A percentile compares a stretch with the other conserved stretches of the same genome.
Evolutionary conservation across 2,329 filamentous ascomycete species (phyloP).

Genomic region (Trichoderma harzianum): DNA sequence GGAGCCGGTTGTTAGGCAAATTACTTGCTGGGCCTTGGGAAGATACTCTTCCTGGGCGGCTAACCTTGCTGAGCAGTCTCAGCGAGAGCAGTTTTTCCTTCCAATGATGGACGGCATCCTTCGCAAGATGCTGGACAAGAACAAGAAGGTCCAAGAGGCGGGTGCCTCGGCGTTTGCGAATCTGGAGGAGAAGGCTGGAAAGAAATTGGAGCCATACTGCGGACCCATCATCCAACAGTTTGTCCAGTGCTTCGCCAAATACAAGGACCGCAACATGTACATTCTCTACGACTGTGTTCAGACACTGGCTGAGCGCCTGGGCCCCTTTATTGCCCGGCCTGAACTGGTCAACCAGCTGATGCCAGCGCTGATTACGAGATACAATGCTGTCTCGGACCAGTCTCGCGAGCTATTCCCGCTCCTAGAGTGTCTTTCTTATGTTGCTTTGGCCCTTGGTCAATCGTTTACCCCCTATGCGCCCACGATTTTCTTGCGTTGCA

Average conservation of each 20-base stretch:
- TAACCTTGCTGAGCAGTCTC: conserved; percentile 61
- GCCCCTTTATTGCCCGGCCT: conserved; percentile 72
- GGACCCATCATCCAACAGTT: conserved; percentile 89
- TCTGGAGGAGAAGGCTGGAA: conserved; percentile 87
- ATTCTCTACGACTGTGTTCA: conserved; percentile 98
- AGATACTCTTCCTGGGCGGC: conserved; percentile 93
- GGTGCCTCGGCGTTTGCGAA: conserved; percentile 95
- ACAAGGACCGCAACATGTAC: conserved; percentile 99
- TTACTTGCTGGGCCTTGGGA: conserved; percentile 96
- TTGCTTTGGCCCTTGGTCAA: conserved; percentile 79
- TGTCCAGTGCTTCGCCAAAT: conserved; percentile 85
- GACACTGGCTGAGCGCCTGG: conserved; percentile 89
- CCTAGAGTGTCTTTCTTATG: conserved; percentile 93
- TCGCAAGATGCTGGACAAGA: conserved; percentile 89
- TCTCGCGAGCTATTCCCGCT: conserved; percentile 92
- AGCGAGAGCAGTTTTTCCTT: conserved; percentile 78
- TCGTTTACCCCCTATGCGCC: conserved; percentile 80
- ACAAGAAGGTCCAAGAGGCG: conserved; percentile 97
- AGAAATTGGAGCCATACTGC: conserved; percentile 78
- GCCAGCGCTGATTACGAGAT: conserved; percentile 86
- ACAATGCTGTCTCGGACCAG: conserved; percentile 81
- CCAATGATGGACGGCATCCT: conserved; percentile 97
- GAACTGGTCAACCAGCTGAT: conserved; percentile 83
- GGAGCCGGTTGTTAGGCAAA: conserved; percentile 90
- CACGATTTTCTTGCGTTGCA: conserved; percentile 83